Evolutionary conservation across 495 filamentous ascomycete species (phyloP), one percentile per base, ranked within the genome.

Genomic region (Penicillium goetzii): DNA sequence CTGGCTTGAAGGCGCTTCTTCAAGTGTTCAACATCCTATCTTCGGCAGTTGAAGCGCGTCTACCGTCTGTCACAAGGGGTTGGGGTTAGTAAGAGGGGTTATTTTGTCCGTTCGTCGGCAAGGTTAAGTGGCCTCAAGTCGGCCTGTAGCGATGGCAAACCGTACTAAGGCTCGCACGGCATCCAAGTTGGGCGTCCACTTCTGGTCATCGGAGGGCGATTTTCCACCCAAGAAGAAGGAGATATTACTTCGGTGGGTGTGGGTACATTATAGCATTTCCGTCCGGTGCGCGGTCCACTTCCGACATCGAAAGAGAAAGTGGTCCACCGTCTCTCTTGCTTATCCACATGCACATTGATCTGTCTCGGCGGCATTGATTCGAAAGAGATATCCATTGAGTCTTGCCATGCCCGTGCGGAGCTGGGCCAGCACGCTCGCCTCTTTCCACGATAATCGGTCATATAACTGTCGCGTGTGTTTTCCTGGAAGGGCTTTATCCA

Each of bases 281-380:
- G 59, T 65, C 67, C 69, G 68, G 38, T 75, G 40, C 33, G 64
- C 52, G 2, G 68, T 70, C 74, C 61, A 76, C 55, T 64, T 72
- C 32, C 26, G 62, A 65, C 68, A 78, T 71, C 71, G 63, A 56
- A 47, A 71, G 25, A 76, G 70, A 51, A 79, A 77, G 72, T 77
- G 73, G 38, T 75, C 62, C 21, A 71, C 67, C 4, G 68, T 75
- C 61, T 79, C 72, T 51, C 23, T 51, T 25, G 47, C 73, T 60
- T 72, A 55, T 45, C 75, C 71, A 61, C 63, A 79, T 49, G 33
- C 60, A 62, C 67, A 70, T 51, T 61, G 63, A 45, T 66, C 67
- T 34, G 60, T 65, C 21, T 69, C 45, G n/a, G 51, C 52, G 64
- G 66, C 67, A 28, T 69, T 67, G 50, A 78, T 74, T 52, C 59